Conservation (phyloP, 106 monocot species). For the Dactylorhiza incarnata region DNA sequence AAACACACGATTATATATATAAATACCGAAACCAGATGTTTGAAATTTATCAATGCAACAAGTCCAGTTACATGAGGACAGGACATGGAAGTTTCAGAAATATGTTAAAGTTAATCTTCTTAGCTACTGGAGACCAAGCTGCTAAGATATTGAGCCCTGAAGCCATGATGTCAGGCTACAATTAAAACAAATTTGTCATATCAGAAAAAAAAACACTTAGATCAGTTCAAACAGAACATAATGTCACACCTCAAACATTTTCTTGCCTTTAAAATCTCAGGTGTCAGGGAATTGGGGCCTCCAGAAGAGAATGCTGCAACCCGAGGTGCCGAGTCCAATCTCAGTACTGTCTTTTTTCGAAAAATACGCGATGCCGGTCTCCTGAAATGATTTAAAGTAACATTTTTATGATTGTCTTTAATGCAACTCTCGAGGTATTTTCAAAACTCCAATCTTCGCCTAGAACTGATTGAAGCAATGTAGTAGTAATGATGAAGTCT, state of each 20-base stretch:
- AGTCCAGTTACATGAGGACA: conserved; percentile 84
- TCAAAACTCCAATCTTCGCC: no score
- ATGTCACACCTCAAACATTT: neutral
- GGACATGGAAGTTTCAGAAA: conserved; percentile 89
- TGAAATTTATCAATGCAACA: conserved; percentile 48
- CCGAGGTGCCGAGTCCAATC: conserved; percentile 47
- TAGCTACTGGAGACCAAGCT: conserved; percentile 68
- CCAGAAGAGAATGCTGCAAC: conserved; percentile 73
- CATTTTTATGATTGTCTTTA: neutral
- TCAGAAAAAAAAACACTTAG: no score
- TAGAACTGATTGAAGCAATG: neutral
- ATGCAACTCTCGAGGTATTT: no score
- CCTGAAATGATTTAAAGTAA: conserved; percentile 21
- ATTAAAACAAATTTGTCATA: neutral
- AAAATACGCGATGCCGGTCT: conserved; percentile 44
- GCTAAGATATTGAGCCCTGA: conserved; percentile 82
- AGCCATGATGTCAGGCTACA: conserved; percentile 69
- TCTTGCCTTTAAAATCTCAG: conserved; percentile 72
- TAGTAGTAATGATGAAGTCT: neutral
- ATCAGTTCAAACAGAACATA: no score
- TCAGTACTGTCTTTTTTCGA: conserved; percentile 38
- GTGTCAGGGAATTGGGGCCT: conserved; percentile 77
- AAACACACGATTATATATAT: no score
- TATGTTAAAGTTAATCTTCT: conserved; percentile 50
- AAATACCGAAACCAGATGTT: no score